Conservation (phyloP, 345 rosid genomes). For the Eutrema heterophyllum region DNA sequence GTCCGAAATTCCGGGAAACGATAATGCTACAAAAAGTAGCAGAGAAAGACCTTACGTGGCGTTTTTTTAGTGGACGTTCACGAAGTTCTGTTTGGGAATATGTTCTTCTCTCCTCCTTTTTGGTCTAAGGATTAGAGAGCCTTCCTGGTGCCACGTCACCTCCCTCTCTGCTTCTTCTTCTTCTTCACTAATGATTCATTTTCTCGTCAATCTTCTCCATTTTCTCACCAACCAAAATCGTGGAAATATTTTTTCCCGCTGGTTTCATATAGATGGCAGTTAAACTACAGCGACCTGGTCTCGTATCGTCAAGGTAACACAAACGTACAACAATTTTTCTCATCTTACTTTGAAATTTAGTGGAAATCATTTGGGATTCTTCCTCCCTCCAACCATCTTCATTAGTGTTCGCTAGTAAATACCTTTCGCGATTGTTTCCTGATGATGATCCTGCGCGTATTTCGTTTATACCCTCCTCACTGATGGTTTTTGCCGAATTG, state of each 20-base stretch:
- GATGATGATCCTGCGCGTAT: not conserved
- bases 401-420: not conserved
- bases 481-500: not conserved
- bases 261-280: conserved; percentile 46
- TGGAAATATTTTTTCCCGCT: conserved; percentile 24
- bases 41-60: not conserved
- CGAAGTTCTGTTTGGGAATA: not conserved
- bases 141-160: conserved; percentile 51
- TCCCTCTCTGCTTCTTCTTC: not conserved
- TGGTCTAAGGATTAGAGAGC: conserved; percentile 35
- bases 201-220: conserved; percentile 20
- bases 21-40: not conserved
- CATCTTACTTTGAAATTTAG: not conserved
- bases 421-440: not conserved
- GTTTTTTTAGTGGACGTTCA: not conserved
- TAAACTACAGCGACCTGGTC: conserved; percentile 42
- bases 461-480: not conserved
- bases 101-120: conserved; percentile 17
- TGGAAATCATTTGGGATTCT: not conserved
- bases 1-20: not conserved
- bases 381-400: not conserved
- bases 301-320: conserved; percentile 48
- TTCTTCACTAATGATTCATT: conserved; percentile 9
- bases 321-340: not conserved
- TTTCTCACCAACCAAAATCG: conserved; percentile 28